Evolutionary conservation across 495 filamentous ascomycete genomes (phyloP).

Genomic region (Lasiosphaeria hispida): DNA sequence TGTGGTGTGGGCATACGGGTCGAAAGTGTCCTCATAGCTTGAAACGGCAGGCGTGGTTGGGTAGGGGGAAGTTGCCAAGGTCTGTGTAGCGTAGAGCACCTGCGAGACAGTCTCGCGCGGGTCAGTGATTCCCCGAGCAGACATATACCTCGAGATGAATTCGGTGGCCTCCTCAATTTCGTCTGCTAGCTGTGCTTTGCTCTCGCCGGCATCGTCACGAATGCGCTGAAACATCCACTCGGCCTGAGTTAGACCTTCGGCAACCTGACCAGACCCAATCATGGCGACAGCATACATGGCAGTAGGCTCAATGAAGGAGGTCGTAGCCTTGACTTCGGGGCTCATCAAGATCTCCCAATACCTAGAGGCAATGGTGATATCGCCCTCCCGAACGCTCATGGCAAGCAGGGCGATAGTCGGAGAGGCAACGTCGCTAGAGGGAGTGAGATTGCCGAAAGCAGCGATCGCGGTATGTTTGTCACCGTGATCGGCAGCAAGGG

Average conservation of each 20-base stretch:
- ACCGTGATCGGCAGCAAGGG: slow-evolving; percentile 73
- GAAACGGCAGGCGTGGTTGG: slow-evolving; percentile 37
- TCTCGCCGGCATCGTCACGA: slow-evolving; percentile 50
- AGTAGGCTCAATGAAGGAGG: slow-evolving; percentile 77
- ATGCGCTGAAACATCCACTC: slow-evolving; percentile 82
- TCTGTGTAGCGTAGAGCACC: slow-evolving; percentile 25
- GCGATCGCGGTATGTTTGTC: slow-evolving; percentile 65
- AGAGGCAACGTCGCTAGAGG: slow-evolving; percentile 49
- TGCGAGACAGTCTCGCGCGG: slow-evolving; percentile 41
- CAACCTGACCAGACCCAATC: slow-evolving; percentile 74
- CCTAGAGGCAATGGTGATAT: slow-evolving; percentile 68
- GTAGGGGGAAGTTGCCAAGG: slow-evolving; percentile 36
- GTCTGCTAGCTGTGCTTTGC: slow-evolving; percentile 57
- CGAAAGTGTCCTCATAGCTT: slow-evolving; percentile 71
- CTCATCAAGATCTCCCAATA: slow-evolving; percentile 72
- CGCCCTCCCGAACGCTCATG: slow-evolving; percentile 74
- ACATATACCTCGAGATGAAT: slow-evolving; percentile 77
- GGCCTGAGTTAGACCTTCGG: slow-evolving; percentile 70
- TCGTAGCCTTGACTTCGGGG: slow-evolving; percentile 53
- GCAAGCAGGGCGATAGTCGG: slow-evolving; percentile 84
- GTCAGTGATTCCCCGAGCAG: slow-evolving; percentile 45
- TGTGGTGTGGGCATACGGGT: slow-evolving; percentile 84
- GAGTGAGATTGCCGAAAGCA: slow-evolving; percentile 60
- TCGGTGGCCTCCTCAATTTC: slow-evolving; percentile 86
- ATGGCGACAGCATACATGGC: slow-evolving; percentile 82